Evolutionary conservation across 345 rosid genomes (phyloP).

Genomic region (Alliaria petiolata): DNA sequence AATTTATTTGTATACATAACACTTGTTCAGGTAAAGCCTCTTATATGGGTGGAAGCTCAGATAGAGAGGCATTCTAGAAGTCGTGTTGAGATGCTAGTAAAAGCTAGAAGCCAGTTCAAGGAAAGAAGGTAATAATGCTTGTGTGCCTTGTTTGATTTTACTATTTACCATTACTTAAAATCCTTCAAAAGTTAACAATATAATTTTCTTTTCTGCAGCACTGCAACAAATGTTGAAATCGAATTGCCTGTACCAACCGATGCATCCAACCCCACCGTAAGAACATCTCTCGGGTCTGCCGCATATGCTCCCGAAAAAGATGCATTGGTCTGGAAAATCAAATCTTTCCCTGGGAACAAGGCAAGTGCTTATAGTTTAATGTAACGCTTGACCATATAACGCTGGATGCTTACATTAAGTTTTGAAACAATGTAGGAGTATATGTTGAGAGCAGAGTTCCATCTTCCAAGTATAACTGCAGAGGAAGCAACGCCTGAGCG

Average conservation of each 20-base stretch:
- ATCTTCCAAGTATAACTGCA: conserved; percentile 80
- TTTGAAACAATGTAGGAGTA: conserved; percentile 51
- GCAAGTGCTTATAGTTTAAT: conserved; percentile 23
- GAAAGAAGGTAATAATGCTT: conserved; percentile 53
- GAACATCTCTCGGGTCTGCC: conserved; percentile 79
- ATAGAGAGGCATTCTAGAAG: conserved; percentile 71
- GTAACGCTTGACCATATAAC: not conserved
- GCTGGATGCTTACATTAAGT: not conserved
- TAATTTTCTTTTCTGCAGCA: conserved; percentile 37
- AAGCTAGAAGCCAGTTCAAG: conserved; percentile 71
- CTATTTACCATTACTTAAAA: not conserved
- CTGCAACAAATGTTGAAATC: conserved; percentile 74
- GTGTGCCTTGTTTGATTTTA: not conserved
- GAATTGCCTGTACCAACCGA: conserved; percentile 74
- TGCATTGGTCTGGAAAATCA: conserved; percentile 75
- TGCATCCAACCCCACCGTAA: conserved; percentile 61
- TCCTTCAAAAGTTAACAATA: not conserved
- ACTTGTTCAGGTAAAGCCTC: conserved; percentile 56
- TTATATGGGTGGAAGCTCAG: conserved; percentile 77
- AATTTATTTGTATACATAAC: not conserved
- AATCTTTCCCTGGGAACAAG: conserved; percentile 70
- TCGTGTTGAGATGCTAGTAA: conserved; percentile 62
- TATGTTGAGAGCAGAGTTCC: conserved; percentile 83
- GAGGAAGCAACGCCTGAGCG: conserved; percentile 83
- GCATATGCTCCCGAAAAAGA: conserved; percentile 76